Evolutionary conservation across 164 flowering plant genomes (phyloP), one percentile per base, ranked within the genome.

Genomic region (Tetrastigma voinierianum): DNA sequence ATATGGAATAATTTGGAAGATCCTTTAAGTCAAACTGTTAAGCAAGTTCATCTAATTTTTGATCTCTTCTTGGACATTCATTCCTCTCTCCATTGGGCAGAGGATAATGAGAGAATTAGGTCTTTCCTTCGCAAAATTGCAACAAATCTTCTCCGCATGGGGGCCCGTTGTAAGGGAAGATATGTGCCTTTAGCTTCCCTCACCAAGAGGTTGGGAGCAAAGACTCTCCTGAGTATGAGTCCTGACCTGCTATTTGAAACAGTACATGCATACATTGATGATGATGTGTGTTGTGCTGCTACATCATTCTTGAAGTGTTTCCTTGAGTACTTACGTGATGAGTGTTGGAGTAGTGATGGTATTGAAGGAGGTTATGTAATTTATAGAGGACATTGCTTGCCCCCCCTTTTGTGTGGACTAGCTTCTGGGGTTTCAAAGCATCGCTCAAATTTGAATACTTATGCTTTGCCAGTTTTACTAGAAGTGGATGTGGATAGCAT

Each of bases 1-100:
- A 82, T 96, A 69, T 96, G 99, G 99, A 90, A 88, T 81, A 96
- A 93, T 72, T 83, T 96, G 75, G 98, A 96, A 77, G 99, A 96
- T 77, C 93, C 98, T n/a, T 65, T 96, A 60, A 96, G 86, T 74
- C 99, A 96, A 82, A 92, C 98, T 1, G 99, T 96, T 66, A 96
- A 90, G 70, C 99, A 96, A 78, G 99, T 96, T 52, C 97, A 93
- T 83, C 90, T 89, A 40, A 82, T 88, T 61, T 91, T 93, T 77
- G 97, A 96, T 77, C 86, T 96, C 51, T 85, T 90, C 47, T 73
- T 96, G 65, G 99, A 93, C 59, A 82, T 90, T 70, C 93, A 83
- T 56, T 80, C 90, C 16, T 69, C 80, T 16, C 81, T 90, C 59
- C 68, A 58, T 16, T 74, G 76, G 80, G 76, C 70, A 47, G 82